Percentiles rank a stretch among this genome's conserved stretches.
phyloP scores from a whole-genome alignment of 2,329 filamentous ascomycete species.

The Trichothecium roseum region DNA sequence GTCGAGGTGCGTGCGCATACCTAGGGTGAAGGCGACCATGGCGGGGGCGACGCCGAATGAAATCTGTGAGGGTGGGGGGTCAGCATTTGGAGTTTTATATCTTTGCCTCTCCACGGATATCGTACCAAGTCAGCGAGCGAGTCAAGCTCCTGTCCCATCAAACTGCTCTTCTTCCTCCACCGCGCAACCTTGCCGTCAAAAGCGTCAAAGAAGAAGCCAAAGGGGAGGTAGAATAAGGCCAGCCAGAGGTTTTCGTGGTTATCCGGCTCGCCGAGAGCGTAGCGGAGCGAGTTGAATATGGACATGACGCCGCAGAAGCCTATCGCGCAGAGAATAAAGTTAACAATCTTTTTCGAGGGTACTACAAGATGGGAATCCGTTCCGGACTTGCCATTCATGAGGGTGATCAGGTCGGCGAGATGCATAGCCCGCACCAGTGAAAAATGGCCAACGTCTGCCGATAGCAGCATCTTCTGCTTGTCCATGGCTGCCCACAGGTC shows the following conservation, averaged over 20 bases:
- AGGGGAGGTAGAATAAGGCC: constrained; percentile 78
- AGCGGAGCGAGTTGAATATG: constrained; percentile 87
- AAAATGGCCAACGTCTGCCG: constrained; percentile 63
- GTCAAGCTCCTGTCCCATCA: constrained; percentile 97
- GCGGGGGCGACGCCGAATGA: constrained; percentile 92
- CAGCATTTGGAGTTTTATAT: too few species aligned
- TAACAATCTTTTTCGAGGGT: neutral
- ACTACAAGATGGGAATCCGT: neutral
- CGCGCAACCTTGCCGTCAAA: constrained; percentile 94
- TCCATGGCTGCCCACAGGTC: constrained; percentile 41
- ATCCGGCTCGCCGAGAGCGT: constrained; percentile 65
- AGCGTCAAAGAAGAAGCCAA: constrained; percentile 94
- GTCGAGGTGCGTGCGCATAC: constrained; percentile 74
- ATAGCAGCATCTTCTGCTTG: constrained; percentile 67
- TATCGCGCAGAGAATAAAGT: constrained; percentile 3
- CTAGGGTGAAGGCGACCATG: constrained; percentile 77
- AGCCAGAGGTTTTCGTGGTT: constrained; percentile 64
- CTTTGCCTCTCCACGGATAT: too few species aligned
- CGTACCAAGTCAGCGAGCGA: constrained; percentile 87
- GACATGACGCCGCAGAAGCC: constrained; percentile 90
- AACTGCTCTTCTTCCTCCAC: constrained; percentile 91
- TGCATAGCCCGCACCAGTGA: constrained; percentile 60
- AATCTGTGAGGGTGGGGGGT: constrained; percentile 52
- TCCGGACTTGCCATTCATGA: constrained; percentile 55
- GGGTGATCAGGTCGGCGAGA: constrained; percentile 74